Conservation (phyloP, 176 grass and related monocot species). For the Aechmea fasciata region DNA sequence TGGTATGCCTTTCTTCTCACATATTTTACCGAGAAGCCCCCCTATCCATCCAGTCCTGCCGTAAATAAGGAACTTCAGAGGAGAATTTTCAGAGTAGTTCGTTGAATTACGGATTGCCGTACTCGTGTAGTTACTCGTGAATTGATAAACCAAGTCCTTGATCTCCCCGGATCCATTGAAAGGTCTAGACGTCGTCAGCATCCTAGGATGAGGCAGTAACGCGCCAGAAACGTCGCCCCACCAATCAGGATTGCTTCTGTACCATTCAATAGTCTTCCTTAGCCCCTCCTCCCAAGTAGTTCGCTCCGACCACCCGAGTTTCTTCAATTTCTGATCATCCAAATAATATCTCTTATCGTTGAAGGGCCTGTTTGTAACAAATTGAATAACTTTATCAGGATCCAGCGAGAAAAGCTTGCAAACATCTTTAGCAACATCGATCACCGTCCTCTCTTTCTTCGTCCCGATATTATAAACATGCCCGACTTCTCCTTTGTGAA, state of each 20-base stretch:
- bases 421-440: conserved; percentile 4
- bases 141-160: no score
- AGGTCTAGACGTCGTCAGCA: not conserved
- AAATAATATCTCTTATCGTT: conserved; percentile 15
- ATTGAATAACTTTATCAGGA: not conserved
- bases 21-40: no score
- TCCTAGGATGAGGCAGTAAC: conserved; percentile 7
- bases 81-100: no score
- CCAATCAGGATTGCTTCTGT: conserved; percentile 5
- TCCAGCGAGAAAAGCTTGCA: conserved; percentile 4
- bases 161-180: no score
- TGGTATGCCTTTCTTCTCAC: no score
- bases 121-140: no score
- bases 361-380: conserved; percentile 8
- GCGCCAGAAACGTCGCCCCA: conserved; percentile 3
- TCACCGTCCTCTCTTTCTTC: not conserved
- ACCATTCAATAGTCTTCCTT: conserved; percentile 8
- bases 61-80: no score
- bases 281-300: conserved; percentile 9
- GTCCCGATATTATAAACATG: no score
- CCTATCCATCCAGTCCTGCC: no score
- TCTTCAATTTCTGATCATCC: conserved; percentile 18
- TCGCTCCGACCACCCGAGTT: conserved; percentile 10
- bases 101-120: no score
- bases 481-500: conserved; percentile 8